Evolutionary conservation across 1,284 basidiomycete genomes (phyloP), one percentile per base, ranked within the genome.

Genomic region (Ceratobasidium papillatum): DNA sequence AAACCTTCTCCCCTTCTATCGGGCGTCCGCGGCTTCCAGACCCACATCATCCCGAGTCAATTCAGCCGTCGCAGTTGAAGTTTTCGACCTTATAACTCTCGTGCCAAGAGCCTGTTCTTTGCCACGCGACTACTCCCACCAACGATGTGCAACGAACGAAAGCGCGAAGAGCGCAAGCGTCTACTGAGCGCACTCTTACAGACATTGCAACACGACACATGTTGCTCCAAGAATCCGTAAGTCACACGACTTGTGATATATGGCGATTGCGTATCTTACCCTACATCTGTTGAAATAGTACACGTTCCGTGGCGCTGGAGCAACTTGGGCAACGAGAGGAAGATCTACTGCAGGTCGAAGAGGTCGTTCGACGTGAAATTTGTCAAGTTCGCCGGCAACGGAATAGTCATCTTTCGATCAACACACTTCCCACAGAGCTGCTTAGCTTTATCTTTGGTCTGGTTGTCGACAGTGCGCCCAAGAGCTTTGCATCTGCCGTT

Each of bases 41-140:
- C 41, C 52, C 51, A 58, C 17, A 65, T 30, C 25, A 17, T 11
- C 19, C 66, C 52, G 66, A 22, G 22, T 52, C 27, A 69, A 47
- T 38, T 69, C 66, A 58, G n/a, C 52, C 32, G 27, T 25, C 66
- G 27, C 66, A 69, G 52, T 69, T 69, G 66, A 69, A 69, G 66
- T 69, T 58, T 69, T 69, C 66, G 12, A 32, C 22, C 17, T 36
- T 43, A 52, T 69, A 69, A 30, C 36, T 27, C 14, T 54, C 43
- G 22, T 32, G 17, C 49, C 65, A 19, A 36, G 22, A 7, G 27
- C 66, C 12, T 14, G n/a, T 4, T n/a, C 54, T 38, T 54, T 52
- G 25, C 64, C 47, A 68, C 34, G 45, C 49, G 27, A 36, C 14
- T n/a, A 47, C 30, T 32, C 49, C 45, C 2, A 27, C 38, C 52